These are phyloP conservation scores for Colletotrichum cordylinicola DNA, from an alignment of 2,329 filamentous ascomycete species.

Conservation along the genomic window DNA sequence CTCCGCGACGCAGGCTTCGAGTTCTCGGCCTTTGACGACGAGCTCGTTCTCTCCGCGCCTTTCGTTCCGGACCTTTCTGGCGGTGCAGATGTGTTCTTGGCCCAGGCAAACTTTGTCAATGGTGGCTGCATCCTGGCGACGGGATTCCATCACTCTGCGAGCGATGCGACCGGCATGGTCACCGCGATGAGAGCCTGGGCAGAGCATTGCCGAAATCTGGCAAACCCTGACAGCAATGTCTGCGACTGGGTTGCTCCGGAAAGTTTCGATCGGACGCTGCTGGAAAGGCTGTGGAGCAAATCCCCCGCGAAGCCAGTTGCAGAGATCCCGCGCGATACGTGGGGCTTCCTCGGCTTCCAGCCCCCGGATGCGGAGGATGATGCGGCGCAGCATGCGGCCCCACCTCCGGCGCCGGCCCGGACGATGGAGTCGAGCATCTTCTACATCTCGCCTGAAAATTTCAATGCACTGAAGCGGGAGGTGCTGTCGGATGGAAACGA, in stretches of 20 bases:
- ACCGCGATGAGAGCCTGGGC: conserved; percentile 34
- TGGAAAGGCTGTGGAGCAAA: conserved; percentile 31
- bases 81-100: conserved; percentile 30
- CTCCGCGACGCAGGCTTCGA: conserved; percentile 27
- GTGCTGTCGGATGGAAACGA: conserved; percentile 28
- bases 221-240: conserved; percentile 8
- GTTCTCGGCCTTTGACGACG: conserved; percentile 31
- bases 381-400: not conserved
- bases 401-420: not conserved
- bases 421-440: conserved; percentile 2
- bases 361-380: conserved; percentile 7
- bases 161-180: conserved; percentile 33
- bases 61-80: conserved; percentile 23
- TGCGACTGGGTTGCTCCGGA: conserved; percentile 33
- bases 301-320: conserved; percentile 26
- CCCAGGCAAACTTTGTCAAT: conserved; percentile 35
- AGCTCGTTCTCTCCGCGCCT: conserved; percentile 27
- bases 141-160: conserved; percentile 8
- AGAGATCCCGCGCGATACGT: conserved; percentile 23
- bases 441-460: not conserved
- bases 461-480: conserved; percentile 35
- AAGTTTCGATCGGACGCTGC: conserved; percentile 34
- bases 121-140: conserved; percentile 31
- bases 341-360: conserved; percentile 31
- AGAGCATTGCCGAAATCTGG: conserved; percentile 32